Conservation (phyloP, 2,329 filamentous ascomycete genomes). For the Aspergillus vadensis region DNA sequence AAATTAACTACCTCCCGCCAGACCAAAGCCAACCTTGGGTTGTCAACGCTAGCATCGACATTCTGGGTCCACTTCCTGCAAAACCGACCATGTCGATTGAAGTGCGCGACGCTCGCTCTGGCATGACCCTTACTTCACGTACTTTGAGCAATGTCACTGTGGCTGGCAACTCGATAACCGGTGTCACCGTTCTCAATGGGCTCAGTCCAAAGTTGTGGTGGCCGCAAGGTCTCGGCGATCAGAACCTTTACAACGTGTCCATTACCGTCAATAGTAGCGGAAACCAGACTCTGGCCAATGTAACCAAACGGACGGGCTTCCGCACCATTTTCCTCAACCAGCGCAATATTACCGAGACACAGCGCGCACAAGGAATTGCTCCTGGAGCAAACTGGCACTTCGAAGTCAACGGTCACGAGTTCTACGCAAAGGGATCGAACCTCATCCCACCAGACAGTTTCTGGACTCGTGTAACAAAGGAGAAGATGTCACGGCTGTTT, state of each 20-base stretch:
- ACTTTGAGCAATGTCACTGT: conserved; percentile 44
- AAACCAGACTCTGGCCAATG: conserved; percentile 43
- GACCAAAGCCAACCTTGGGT: conserved; percentile 61
- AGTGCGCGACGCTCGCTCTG: conserved; percentile 47
- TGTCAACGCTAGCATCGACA: conserved; percentile 63
- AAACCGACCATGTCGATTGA: conserved; percentile 50
- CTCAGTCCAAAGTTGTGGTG: conserved; percentile 60
- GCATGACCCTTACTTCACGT: conserved; percentile 43
- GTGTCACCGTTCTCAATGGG: conserved; percentile 47
- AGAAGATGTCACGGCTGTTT: conserved; percentile 56
- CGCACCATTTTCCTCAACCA: conserved; percentile 64
- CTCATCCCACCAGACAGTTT: conserved; percentile 65
- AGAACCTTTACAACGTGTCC: conserved; percentile 60
- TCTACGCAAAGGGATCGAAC: conserved; percentile 67
- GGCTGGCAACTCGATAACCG: conserved; percentile 51
- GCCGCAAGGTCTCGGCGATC: conserved; percentile 59
- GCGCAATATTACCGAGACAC: conserved; percentile 55
- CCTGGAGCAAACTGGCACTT: conserved; percentile 65
- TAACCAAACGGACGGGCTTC: conserved; percentile 61
- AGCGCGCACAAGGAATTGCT: conserved; percentile 58
- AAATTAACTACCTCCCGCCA: conserved; percentile 60
- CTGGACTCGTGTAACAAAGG: conserved; percentile 60
- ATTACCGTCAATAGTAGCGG: conserved; percentile 48
- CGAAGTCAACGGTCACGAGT: conserved; percentile 64
- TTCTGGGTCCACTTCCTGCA: conserved; percentile 51